Evolutionary conservation across 129 eudicot genomes (phyloP).

Genomic region (Pittosporum tobira): DNA sequence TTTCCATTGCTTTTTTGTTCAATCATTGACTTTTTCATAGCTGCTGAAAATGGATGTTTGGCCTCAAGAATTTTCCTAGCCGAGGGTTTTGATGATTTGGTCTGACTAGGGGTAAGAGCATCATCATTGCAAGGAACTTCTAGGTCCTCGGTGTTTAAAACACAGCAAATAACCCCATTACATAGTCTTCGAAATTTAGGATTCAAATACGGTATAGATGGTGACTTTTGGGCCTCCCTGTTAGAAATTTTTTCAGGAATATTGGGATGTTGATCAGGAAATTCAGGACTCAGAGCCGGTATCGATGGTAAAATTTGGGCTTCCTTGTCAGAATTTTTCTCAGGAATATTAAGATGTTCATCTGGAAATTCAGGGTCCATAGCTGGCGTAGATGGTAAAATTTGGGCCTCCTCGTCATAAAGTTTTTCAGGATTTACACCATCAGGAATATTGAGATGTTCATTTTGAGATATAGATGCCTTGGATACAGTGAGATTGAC

Average conservation of each 20-base stretch:
- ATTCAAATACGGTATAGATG: conserved; percentile 17
- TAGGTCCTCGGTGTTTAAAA: conserved; percentile 59
- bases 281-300: too few relatives aligned
- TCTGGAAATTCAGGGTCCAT: conserved; percentile 21
- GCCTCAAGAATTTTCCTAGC: conserved; percentile 19
- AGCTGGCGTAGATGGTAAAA: conserved; percentile 13
- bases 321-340: too few relatives aligned
- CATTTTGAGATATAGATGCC: conserved; percentile 10
- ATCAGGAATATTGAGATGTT: conserved; percentile 7
- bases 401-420: conserved; percentile 12
- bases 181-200: conserved; percentile 21
- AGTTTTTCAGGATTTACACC: conserved; percentile 12
- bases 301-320: too few relatives aligned
- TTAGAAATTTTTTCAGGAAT: too few relatives aligned
- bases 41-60: conserved; percentile 15
- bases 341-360: too few relatives aligned
- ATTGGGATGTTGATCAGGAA: too few relatives aligned
- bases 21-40: conserved; percentile 21
- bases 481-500: conserved; percentile 4
- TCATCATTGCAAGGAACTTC: conserved; percentile 78
- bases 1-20: conserved; percentile 21
- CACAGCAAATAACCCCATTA: conserved; percentile 43
- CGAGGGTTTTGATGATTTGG: conserved; percentile 24
- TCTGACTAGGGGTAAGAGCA: conserved; percentile 36
- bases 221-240: conserved; percentile 14